These are phyloP conservation scores for Artomyces pyxidatus DNA, from an alignment of 768 basidiomycete species.

Conservation along the genomic window DNA sequence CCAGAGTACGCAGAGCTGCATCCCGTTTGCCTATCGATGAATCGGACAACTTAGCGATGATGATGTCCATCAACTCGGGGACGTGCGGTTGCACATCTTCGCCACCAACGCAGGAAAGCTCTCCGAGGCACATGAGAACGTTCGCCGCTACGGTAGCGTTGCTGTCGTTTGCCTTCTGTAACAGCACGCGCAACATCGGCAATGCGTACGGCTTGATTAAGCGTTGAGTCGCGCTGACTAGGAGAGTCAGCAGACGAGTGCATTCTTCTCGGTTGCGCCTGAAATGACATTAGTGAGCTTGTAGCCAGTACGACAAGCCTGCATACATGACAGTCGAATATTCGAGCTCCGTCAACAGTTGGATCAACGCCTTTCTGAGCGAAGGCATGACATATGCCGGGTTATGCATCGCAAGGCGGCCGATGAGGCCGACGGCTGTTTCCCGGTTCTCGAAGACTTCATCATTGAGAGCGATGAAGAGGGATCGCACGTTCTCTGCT, in stretches of 20 bases:
- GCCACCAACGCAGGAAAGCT: slow-evolving; percentile 87
- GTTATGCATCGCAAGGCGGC: slow-evolving; percentile 89
- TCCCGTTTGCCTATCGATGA: slow-evolving; percentile 84
- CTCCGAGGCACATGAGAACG: slow-evolving; percentile 90
- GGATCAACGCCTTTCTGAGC: slow-evolving; percentile 89
- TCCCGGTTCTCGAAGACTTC: slow-evolving; percentile 92
- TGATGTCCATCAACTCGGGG: slow-evolving; percentile 81
- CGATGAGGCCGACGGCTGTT: slow-evolving; percentile 85
- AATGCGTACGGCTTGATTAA: slow-evolving; percentile 94
- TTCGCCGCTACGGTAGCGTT: slow-evolving; percentile 88
- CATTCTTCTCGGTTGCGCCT: slow-evolving; percentile 89
- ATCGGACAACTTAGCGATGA: slow-evolving; percentile 85
- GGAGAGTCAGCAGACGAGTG: slow-evolving; percentile 78
- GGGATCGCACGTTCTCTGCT: slow-evolving; percentile 94
- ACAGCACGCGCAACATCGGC: slow-evolving; percentile 87
- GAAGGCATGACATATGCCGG: slow-evolving; percentile 99
- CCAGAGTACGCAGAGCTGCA: slow-evolving; percentile 88
- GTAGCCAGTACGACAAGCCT: neutral
- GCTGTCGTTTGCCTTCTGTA: slow-evolving; percentile 79
- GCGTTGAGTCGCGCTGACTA: slow-evolving; percentile 87
- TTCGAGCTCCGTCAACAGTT: slow-evolving; percentile 92
- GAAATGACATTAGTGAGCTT: slow-evolving; percentile 7
- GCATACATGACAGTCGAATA: slow-evolving; percentile 86
- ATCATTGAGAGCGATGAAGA: slow-evolving; percentile 96
- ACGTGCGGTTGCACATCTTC: slow-evolving; percentile 84